Evolutionary conservation across 257 asterid species (phyloP).

Genomic region (Jaltomata sinuosa): DNA sequence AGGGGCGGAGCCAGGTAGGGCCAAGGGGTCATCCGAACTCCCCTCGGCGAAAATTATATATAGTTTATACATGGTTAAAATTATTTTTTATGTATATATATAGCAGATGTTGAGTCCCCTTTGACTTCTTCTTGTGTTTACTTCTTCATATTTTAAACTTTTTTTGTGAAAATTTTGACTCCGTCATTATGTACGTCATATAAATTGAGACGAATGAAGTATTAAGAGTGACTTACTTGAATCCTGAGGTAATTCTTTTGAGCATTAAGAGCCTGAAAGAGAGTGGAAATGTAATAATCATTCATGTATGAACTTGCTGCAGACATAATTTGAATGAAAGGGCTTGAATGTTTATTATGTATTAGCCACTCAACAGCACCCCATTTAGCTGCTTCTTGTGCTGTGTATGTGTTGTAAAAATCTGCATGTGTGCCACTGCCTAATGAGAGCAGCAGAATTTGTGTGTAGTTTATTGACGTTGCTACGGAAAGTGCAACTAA

Average conservation of each 20-base stretch:
- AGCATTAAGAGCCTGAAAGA: neutral
- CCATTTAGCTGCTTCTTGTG: conserved; percentile 6
- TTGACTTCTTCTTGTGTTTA: no score
- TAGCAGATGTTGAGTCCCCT: no score
- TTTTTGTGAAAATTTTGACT: no score
- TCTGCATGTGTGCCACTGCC: neutral
- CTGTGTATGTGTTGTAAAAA: neutral
- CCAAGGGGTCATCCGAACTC: no score
- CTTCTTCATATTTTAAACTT: no score
- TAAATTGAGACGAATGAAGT: neutral
- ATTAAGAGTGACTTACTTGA: neutral
- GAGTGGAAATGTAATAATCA: neutral
- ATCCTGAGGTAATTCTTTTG: conserved; percentile 5
- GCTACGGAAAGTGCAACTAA: conserved; percentile 1
- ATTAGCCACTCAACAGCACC: conserved; percentile 3
- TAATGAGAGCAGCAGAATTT: conserved; percentile 1
- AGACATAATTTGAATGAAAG: neutral
- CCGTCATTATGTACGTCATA: no score
- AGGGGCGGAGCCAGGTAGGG: no score
- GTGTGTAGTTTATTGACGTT: neutral
- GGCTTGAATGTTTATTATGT: neutral
- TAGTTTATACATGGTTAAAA: no score
- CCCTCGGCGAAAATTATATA: no score
- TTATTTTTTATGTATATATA: no score
- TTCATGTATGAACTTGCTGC: neutral